Evolutionary conservation across 495 filamentous ascomycete genomes (phyloP).

Genomic region (Immersiella caudata): DNA sequence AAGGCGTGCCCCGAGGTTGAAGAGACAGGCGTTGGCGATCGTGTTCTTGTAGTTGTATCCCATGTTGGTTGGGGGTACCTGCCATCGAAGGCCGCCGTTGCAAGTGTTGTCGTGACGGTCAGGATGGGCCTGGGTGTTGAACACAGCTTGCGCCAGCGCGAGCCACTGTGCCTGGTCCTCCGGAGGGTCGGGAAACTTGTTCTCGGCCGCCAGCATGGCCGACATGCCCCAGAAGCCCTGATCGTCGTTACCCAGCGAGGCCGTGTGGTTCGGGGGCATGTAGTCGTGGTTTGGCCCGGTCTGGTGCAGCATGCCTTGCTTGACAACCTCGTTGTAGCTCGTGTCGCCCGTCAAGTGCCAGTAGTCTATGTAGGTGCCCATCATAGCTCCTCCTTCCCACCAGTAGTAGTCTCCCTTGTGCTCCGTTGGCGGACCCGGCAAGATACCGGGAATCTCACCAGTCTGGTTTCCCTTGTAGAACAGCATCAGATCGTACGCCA

Average conservation of each 20-base stretch:
- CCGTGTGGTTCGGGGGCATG: conserved; percentile 71
- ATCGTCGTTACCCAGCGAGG: conserved; percentile 77
- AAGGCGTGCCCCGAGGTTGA: conserved; percentile 77
- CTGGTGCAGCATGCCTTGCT: conserved; percentile 65
- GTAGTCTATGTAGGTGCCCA: conserved; percentile 67
- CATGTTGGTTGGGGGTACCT: conserved; percentile 73
- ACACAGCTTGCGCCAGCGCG: conserved; percentile 72
- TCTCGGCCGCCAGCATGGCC: conserved; percentile 75
- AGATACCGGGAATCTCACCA: conserved; percentile 66
- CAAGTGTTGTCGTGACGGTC: conserved; percentile 62
- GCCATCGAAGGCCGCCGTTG: conserved; percentile 75
- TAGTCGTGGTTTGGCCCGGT: conserved; percentile 61
- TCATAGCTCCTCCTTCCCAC: conserved; percentile 58
- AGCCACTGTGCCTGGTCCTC: conserved; percentile 69
- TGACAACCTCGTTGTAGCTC: conserved; percentile 62
- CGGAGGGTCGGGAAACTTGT: conserved; percentile 66
- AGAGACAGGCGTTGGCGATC: conserved; percentile 67
- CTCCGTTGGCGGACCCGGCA: conserved; percentile 54
- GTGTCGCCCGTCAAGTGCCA: conserved; percentile 70
- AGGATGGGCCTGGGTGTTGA: conserved; percentile 68
- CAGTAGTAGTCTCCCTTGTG: conserved; percentile 59
- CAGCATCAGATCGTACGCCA: conserved; percentile 66
- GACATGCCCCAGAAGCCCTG: conserved; percentile 83
- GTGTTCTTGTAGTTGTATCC: conserved; percentile 86
- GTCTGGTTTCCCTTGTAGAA: conserved; percentile 66